Percentiles rank a stretch among this genome's conserved stretches.
phyloP scores from a whole-genome alignment of 495 filamentous ascomycete species.

The Neurospora tetraspora region DNA sequence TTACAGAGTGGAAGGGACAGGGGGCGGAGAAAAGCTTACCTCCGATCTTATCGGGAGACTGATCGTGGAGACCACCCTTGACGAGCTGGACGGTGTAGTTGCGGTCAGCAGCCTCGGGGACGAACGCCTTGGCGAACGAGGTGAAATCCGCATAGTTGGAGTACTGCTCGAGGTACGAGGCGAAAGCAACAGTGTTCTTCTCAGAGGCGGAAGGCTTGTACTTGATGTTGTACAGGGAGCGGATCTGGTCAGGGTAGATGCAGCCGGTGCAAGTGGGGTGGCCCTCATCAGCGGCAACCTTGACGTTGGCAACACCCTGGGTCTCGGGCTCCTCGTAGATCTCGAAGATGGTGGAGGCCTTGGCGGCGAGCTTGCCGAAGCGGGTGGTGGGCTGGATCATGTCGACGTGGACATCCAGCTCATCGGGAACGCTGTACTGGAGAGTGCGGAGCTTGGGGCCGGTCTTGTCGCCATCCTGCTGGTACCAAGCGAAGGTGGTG shows the following conservation, averaged over 20 bases:
- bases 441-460: conserved; percentile 42
- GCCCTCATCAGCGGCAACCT: conserved; percentile 9
- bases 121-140: conserved; percentile 39
- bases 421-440: conserved; percentile 54
- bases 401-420: conserved; percentile 49
- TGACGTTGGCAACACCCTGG: conserved; percentile 3
- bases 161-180: conserved; percentile 45
- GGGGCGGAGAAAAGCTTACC: conserved; percentile 12
- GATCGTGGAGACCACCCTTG: conserved; percentile 45
- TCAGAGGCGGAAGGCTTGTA: conserved; percentile 13
- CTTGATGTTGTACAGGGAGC: conserved; percentile 47
- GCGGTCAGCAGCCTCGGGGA: conserved; percentile 28
- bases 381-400: conserved; percentile 61
- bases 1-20: background rate
- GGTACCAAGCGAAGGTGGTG: conserved; percentile 34
- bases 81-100: conserved; percentile 56
- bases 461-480: conserved; percentile 26
- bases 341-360: conserved; percentile 21
- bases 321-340: conserved; percentile 5
- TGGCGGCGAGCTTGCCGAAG: conserved; percentile 32
- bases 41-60: conserved; percentile 20
- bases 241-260: conserved; percentile 51
- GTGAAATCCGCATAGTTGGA: conserved; percentile 48
- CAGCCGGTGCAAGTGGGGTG: conserved; percentile 31
- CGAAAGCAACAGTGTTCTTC: conserved; percentile 28